Evolutionary conservation across 805 yeast species (phyloP).

Genomic region (Wilhelminamyces savonicus): DNA sequence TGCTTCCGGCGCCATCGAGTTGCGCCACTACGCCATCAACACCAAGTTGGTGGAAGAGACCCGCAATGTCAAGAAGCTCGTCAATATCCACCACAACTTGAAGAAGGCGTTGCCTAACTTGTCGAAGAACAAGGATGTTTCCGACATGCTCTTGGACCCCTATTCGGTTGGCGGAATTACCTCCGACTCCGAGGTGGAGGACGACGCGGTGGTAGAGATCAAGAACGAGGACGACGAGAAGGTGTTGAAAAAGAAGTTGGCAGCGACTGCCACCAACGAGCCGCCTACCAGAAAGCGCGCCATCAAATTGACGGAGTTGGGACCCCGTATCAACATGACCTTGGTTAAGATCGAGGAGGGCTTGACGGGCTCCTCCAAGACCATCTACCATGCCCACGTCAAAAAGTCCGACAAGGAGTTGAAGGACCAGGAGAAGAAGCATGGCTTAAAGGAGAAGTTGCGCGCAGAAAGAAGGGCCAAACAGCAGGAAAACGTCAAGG

Average conservation of each 20-base stretch:
- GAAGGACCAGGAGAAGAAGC: constrained; percentile 57
- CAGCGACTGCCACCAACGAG: constrained; percentile 8
- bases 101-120: constrained; percentile 68
- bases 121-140: constrained; percentile 61
- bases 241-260: constrained; percentile 9
- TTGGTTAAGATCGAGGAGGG: constrained; percentile 90
- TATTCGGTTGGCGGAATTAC: constrained; percentile 77
- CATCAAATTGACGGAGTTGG: constrained; percentile 84
- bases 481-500: constrained; percentile 73
- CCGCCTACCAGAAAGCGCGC: constrained; percentile 58
- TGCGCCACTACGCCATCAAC: constrained; percentile 86
- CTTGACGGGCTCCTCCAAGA: constrained; percentile 74
- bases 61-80: constrained; percentile 63
- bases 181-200: constrained; percentile 91
- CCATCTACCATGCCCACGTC: constrained; percentile 72
- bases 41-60: constrained; percentile 80
- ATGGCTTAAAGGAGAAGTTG: constrained; percentile 52
- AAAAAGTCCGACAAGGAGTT: constrained; percentile 59
- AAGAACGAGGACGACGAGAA: constrained; percentile 15
- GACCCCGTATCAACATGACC: constrained; percentile 78
- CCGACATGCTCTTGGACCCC: constrained; percentile 79
- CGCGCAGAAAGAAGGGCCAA: constrained; percentile 68
- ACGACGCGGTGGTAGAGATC: constrained; percentile 74
- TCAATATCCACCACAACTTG: constrained; percentile 52
- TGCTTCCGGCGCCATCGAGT: constrained; percentile 66